Evolutionary conservation across 1,284 basidiomycete genomes (phyloP).

Genomic region (Apiotrichum montevideense): DNA sequence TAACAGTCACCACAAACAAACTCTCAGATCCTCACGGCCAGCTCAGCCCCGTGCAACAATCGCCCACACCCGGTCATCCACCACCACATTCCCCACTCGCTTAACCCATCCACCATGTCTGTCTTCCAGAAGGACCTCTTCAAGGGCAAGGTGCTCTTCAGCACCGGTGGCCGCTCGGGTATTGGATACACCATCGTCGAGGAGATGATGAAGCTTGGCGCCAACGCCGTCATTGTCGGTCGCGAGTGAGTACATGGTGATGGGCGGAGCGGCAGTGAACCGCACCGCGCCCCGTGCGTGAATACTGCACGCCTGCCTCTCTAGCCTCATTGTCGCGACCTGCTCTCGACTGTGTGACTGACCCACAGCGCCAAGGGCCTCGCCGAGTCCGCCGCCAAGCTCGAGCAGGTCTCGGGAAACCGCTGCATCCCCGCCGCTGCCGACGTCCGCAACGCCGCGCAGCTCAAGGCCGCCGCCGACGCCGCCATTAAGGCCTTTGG

Average conservation of each 20-base stretch:
- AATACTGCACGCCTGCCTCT: too few species aligned
- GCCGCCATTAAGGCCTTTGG: slow-evolving; percentile 73
- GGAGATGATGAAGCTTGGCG: slow-evolving; percentile 79
- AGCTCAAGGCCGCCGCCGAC: slow-evolving; percentile 68
- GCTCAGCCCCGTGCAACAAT: too few species aligned
- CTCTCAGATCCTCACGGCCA: too few species aligned
- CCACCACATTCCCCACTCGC: not conserved
- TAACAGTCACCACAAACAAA: too few species aligned
- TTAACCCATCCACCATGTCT: slow-evolving; percentile 2
- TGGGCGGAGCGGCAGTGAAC: too few species aligned
- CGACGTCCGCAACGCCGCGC: slow-evolving; percentile 74
- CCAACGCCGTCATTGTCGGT: slow-evolving; percentile 73
- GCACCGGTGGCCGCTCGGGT: slow-evolving; percentile 76
- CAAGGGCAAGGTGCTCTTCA: slow-evolving; percentile 81
- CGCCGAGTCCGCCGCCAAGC: slow-evolving; percentile 61
- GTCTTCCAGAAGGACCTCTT: slow-evolving; percentile 11
- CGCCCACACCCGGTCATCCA: too few species aligned
- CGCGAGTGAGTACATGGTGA: slow-evolving; percentile 59
- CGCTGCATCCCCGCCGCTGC: slow-evolving; percentile 68
- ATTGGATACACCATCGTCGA: slow-evolving; percentile 88
- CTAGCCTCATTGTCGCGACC: too few species aligned
- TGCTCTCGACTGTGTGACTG: not conserved
- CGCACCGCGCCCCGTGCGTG: too few species aligned
- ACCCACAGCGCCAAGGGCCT: slow-evolving; percentile 65
- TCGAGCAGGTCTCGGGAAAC: slow-evolving; percentile 63